Evolutionary conservation across 768 basidiomycete species (phyloP).

Genomic region (Suillus luteus): DNA sequence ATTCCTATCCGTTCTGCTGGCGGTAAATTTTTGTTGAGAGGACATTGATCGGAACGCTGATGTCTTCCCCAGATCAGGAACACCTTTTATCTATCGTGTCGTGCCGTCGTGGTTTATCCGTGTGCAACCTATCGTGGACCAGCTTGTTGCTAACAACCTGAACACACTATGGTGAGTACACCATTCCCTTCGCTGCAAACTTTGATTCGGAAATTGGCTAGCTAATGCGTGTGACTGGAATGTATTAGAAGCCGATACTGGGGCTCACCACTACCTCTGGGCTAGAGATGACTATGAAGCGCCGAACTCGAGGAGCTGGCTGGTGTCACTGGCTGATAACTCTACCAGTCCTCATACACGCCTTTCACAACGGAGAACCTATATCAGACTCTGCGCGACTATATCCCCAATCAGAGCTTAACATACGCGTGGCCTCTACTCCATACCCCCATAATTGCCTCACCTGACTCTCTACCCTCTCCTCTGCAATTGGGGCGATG

Average conservation of each 20-base stretch:
- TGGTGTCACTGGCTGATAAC: conserved; percentile 58
- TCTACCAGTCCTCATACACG: conserved; percentile 87
- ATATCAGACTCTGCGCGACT: conserved; percentile 87
- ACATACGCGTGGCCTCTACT: no score
- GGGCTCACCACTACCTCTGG: conserved; percentile 98
- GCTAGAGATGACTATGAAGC: conserved; percentile 86
- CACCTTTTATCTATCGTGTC: conserved; percentile 94
- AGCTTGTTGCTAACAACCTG: conserved; percentile 89
- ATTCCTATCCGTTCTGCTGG: conserved; percentile 98
- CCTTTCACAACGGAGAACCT: conserved; percentile 97
- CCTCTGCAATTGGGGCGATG: no score
- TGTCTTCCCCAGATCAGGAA: conserved; percentile 67
- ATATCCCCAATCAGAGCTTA: no score
- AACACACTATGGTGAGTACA: conserved; percentile 77
- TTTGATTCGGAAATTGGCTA: conserved; percentile 81
- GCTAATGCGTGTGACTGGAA: conserved; percentile 99
- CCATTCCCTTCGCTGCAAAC: conserved; percentile 2
- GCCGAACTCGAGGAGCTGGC: conserved; percentile 85
- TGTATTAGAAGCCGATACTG: conserved; percentile 97
- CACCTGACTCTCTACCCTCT: no score
- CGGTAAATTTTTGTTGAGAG: conserved; percentile 48
- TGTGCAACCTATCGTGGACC: conserved; percentile 80
- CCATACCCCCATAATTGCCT: no score
- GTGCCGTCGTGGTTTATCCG: conserved; percentile 96
- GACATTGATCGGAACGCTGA: conserved; percentile 5